phyloP scores from a whole-genome alignment of 768 basidiomycete species.

The Naematelia aurantialba region DNA sequence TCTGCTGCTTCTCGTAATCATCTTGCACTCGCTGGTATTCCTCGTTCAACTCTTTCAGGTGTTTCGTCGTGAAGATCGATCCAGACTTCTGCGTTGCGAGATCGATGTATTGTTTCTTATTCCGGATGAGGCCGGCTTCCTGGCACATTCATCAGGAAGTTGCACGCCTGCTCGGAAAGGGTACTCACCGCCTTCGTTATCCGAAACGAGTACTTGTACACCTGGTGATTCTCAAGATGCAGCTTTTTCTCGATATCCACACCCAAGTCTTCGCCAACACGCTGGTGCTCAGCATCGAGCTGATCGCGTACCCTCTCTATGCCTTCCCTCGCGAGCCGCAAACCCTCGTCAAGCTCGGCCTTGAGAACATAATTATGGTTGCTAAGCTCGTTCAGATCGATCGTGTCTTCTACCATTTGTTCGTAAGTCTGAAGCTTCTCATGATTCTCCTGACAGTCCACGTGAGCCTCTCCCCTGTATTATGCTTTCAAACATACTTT shows the following conservation, averaged over 20 bases:
- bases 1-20: constrained; percentile 71
- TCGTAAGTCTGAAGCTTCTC: constrained; percentile 68
- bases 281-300: constrained; percentile 73
- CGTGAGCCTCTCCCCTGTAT: no score
- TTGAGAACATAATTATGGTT: constrained; percentile 83
- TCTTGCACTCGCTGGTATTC: constrained; percentile 67
- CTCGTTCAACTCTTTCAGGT: constrained; percentile 66
- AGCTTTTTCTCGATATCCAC: constrained; percentile 91
- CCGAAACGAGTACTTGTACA: constrained; percentile 88
- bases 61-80: constrained; percentile 78
- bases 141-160: constrained; percentile 45
- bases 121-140: constrained; percentile 72
- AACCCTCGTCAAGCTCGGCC: constrained; percentile 76
- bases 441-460: constrained; percentile 56
- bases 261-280: constrained; percentile 65
- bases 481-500: constrained; percentile 54
- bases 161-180: not conserved
- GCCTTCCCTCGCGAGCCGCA: constrained; percentile 66
- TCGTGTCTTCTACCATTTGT: constrained; percentile 93
- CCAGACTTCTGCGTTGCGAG: constrained; percentile 81
- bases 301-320: constrained; percentile 71
- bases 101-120: constrained; percentile 71
- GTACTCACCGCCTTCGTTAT: constrained; percentile 77
- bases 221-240: constrained; percentile 84
- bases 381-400: constrained; percentile 76